A percentile compares a stretch with the other conserved stretches of the same genome.
Conservation (phyloP, 164 flowering plant species). For the Liriodendron chinense region DNA sequence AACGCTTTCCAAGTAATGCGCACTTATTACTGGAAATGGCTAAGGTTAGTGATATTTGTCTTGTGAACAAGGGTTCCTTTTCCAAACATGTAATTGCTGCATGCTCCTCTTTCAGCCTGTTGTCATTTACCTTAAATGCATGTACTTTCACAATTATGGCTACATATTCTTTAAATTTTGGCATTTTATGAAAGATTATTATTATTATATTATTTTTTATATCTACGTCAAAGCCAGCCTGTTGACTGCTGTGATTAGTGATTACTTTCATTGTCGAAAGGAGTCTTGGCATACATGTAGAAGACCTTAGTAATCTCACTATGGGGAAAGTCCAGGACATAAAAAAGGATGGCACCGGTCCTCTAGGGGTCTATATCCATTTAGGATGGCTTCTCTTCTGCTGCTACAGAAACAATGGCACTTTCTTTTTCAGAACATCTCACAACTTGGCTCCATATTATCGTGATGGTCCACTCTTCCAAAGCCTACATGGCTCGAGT, state of each 20-base stretch:
- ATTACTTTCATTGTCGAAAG: not conserved
- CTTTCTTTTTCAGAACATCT: too few species aligned
- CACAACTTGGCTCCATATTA: too few species aligned
- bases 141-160: not conserved
- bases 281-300: not conserved
- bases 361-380: too few species aligned
- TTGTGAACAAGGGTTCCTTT: not conserved
- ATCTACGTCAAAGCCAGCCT: not conserved
- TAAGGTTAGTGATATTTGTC: slow-evolving; percentile 55
- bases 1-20: slow-evolving; percentile 82
- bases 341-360: too few species aligned
- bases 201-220: too few species aligned
- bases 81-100: not conserved
- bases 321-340: not conserved
- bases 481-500: too few species aligned
- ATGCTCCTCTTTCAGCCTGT: not conserved
- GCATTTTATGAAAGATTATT: not conserved
- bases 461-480: too few species aligned
- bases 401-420: too few species aligned
- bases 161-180: not conserved
- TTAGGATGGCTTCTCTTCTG: too few species aligned
- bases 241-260: not conserved
- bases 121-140: not conserved
- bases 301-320: not conserved
- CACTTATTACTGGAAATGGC: slow-evolving; percentile 88